These are phyloP conservation scores for Chaetothyriales sp. DNA, from an alignment of 2,329 filamentous ascomycete species.

Conservation along the genomic window DNA sequence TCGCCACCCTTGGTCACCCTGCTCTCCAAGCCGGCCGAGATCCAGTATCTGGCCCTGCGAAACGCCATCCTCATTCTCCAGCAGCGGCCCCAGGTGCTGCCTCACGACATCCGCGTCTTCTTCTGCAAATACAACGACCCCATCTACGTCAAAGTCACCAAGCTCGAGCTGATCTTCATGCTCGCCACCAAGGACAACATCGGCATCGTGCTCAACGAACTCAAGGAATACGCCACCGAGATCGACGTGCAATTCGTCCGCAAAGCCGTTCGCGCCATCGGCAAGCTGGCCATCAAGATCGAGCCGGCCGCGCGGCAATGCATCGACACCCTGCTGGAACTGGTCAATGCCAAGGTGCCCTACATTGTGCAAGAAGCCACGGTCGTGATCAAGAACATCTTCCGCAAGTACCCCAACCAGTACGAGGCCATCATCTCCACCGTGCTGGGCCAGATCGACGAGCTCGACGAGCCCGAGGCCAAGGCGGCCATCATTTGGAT, in stretches of 20 bases:
- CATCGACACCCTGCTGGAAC: constrained; percentile 81
- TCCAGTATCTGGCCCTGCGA: constrained; percentile 90
- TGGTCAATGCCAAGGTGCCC: constrained; percentile 94
- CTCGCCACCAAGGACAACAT: constrained; percentile 92
- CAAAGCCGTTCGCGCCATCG: constrained; percentile 92
- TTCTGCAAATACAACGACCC: constrained; percentile 99
- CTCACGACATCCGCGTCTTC: constrained; percentile 95
- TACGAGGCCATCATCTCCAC: constrained; percentile 97
- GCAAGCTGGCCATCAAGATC: constrained; percentile 97
- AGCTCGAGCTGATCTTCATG: constrained; percentile 98
- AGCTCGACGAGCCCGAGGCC: constrained; percentile 89
- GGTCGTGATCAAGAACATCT: constrained; percentile 97
- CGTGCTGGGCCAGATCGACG: constrained; percentile 90
- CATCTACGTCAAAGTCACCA: constrained; percentile 98
- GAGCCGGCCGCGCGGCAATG: constrained; percentile 82
- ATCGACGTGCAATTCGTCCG: constrained; percentile 98
- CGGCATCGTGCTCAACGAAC: constrained; percentile 80
- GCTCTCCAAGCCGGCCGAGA: constrained; percentile 88
- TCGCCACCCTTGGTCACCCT: constrained; percentile 91
- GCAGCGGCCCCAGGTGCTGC: constrained; percentile 76
- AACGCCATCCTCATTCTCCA: constrained; percentile 92
- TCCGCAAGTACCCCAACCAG: constrained; percentile 96
- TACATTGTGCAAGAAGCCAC: constrained; percentile 99
- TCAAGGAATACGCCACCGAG: constrained; percentile 91
- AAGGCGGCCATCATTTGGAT: constrained; percentile 99